Conservation (phyloP, 352 stramenopile genomes). For the Aphanomyces stellatus region DNA sequence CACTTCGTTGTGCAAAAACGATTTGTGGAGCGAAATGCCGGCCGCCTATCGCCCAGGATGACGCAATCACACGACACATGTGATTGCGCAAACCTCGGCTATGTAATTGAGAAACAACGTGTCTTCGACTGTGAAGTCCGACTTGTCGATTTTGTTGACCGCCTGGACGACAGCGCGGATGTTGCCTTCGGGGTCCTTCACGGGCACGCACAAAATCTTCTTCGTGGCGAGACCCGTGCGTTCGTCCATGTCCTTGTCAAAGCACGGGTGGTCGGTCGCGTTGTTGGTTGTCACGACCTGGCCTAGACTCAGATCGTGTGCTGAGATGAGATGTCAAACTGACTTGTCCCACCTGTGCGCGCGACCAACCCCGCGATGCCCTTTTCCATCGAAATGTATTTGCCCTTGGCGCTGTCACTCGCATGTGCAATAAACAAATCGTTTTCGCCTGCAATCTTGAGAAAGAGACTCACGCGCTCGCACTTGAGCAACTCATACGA, state of each 20-base stretch:
- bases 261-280: conserved; percentile 48
- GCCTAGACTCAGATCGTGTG: background rate
- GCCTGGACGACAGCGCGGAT: conserved; percentile 59
- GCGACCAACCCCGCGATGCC: conserved; percentile 58
- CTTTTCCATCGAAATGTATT: conserved; percentile 63
- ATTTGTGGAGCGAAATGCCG: conserved; percentile 59
- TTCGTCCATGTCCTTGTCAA: conserved; percentile 55
- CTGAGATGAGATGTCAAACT: background rate
- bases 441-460: conserved; percentile 56
- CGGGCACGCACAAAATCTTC: conserved; percentile 51
- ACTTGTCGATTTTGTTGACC: conserved; percentile 64
- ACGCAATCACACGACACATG: background rate
- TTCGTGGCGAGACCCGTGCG: conserved; percentile 55
- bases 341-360: conserved; percentile 26
- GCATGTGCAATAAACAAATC: conserved; percentile 58
- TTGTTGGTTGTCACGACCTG: conserved; percentile 55
- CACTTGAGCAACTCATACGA: conserved; percentile 59
- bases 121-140: conserved; percentile 56
- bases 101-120: conserved; percentile 67
- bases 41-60: conserved; percentile 25
- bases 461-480: conserved; percentile 57
- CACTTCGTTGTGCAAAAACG: conserved; percentile 53
- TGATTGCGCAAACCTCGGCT: conserved; percentile 25
- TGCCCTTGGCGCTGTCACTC: conserved; percentile 46
- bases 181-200: conserved; percentile 42